Base-by-base conservation (phyloP, 495 filamentous ascomycete genomes). In the Xeromyces bisporus region DNA sequence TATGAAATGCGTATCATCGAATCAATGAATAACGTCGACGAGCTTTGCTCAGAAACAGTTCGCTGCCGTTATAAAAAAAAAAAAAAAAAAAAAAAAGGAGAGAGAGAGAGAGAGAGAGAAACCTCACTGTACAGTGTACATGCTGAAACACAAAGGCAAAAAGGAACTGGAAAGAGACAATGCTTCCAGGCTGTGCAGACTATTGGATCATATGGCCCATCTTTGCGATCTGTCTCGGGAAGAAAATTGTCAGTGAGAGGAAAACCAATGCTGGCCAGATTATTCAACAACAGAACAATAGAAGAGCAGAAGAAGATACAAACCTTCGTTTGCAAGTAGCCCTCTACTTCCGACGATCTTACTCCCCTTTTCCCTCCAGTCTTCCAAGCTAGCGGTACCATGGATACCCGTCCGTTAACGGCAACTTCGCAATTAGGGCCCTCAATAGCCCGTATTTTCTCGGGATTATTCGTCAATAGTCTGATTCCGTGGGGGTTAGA, bases 381-480 rank as follows among this genome's bases (percentile, higher is more conserved):
- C 38, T 77, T 77, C 89, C 89, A 97, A 7, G 81, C 81, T 31
- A 94, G 52, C n/a, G 89, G 89, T 23, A 96, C 71, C 89, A 97
- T 97, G 1, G 85, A 69, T 16, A 97, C 83, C 26, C 91, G 62
- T 48, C 93, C 86, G 40, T 73, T 84, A 5, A 97, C 87, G 28
- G 73, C 66, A 3, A 96, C 65, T 58, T 94, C 86, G 13, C 83
- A 63, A 36, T 79, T 78, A 0, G 83, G 81, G 0, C 89, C 89
- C 46, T 97, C 89, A 6, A 97, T 80, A 2, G 89, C 89, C 15
- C 84, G 67, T 18, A 96, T 76, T 61, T 97, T 97, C 40, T 97
- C 89, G 0, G 89, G 89, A 45, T 97, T 97, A 51, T 97, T 97
- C n/a, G 89, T 97, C 36, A 97, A 58, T 20, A 97, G 52, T 33